phyloP scores from a whole-genome alignment of 208 protist genomes.

The Trypanosoma avium region DNA sequence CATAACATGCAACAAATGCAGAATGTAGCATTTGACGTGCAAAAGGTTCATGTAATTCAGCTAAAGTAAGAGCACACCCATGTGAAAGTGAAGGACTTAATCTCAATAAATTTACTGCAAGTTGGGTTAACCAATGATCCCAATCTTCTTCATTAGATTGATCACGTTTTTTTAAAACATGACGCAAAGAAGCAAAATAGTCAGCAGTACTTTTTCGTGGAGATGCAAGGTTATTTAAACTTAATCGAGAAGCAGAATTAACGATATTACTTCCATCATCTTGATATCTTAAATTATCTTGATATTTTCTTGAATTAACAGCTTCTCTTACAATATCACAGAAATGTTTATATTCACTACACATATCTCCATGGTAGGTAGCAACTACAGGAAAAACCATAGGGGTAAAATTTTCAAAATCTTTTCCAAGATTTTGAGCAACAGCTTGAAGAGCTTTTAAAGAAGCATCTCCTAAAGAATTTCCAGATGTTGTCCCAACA shows the following conservation, averaged over 20 bases:
- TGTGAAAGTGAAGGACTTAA: constrained; percentile 79
- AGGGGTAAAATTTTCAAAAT: constrained; percentile 81
- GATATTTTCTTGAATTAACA: constrained; percentile 3
- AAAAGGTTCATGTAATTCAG: constrained; percentile 86
- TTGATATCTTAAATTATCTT: background rate
- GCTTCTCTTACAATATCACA: constrained; percentile 15
- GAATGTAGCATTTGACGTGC: constrained; percentile 88
- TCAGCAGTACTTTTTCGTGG: constrained; percentile 22
- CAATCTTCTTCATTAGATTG: constrained; percentile 78
- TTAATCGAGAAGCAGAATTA: background rate
- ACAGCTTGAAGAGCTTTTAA: constrained; percentile 66
- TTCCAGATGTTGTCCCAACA: background rate
- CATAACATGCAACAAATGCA: constrained; percentile 86
- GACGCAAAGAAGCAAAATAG: constrained; percentile 54
- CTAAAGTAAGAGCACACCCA: constrained; percentile 68
- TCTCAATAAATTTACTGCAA: constrained; percentile 83
- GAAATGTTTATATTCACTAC: constrained; percentile 22
- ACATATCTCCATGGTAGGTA: constrained; percentile 44
- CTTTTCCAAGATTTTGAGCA: constrained; percentile 70
- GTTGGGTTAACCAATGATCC: constrained; percentile 78
- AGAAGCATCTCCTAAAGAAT: constrained; percentile 57
- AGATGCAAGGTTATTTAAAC: background rate
- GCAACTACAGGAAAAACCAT: constrained; percentile 75
- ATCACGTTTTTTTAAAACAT: constrained; percentile 52
- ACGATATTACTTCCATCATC: background rate